Conservation (phyloP, 192 early-diverging fungal genomes). For the Backusella parvicylindrica region DNA sequence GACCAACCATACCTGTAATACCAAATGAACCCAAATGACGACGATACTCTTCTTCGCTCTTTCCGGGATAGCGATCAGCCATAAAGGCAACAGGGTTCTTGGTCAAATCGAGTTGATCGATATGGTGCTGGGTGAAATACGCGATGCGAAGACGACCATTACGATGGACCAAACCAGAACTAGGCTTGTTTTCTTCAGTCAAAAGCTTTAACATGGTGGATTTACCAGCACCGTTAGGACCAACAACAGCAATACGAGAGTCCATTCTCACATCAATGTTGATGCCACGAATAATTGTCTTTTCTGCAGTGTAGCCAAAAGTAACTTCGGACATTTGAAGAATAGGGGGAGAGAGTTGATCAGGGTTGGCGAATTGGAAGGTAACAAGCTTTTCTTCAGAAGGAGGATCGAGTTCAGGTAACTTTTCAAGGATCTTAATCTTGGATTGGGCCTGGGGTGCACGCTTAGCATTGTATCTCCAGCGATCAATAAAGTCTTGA, state of each 20-base stretch:
- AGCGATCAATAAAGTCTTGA: conserved; percentile 97
- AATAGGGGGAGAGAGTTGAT: conserved; percentile 93
- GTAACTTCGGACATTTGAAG: conserved; percentile 90
- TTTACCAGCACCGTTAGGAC: conserved; percentile 99
- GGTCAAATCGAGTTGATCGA: conserved; percentile 92
- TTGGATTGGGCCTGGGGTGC: conserved; percentile 96
- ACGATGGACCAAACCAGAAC: conserved; percentile 76
- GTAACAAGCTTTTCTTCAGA: conserved; percentile 73
- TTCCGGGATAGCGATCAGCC: conserved; percentile 84
- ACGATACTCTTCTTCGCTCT: conserved; percentile 94
- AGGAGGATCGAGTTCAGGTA: conserved; percentile 87
- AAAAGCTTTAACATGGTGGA: conserved; percentile 93
- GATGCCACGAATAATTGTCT: conserved; percentile 79
- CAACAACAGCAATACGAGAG: conserved; percentile 96
- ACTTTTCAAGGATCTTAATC: conserved; percentile 97
- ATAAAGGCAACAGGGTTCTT: conserved; percentile 86
- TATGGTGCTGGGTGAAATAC: conserved; percentile 96
- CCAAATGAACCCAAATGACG: conserved; percentile 92
- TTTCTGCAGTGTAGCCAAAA: conserved; percentile 82
- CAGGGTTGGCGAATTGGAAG: conserved; percentile 93
- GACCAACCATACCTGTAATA: conserved; percentile 91
- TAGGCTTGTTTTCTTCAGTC: conserved; percentile 81
- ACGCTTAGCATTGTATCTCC: conserved; percentile 98
- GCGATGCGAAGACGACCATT: conserved; percentile 93
- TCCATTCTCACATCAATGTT: conserved; percentile 97